Base-by-base conservation (phyloP, 371 early-diverging fungal species). In the Lichtheimia ornata region DNA sequence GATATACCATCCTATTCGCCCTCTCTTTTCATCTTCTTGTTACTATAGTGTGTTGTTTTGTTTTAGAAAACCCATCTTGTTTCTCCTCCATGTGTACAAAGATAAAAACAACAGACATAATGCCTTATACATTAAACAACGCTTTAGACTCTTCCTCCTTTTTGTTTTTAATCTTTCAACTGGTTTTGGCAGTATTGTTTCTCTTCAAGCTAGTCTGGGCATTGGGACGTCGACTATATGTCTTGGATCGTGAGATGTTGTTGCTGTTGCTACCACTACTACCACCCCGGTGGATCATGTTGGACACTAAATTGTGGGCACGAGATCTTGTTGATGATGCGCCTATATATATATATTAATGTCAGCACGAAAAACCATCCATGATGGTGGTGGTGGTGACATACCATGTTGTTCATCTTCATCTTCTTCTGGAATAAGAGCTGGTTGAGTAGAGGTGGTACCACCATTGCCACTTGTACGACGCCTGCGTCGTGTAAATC, bases 401-500 rank as follows among this genome's bases (percentile, higher is more conserved):
- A n/a, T 47, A 18, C 35, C 35, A 9, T 35, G 35, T 9, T 35
- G 35, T 35, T 35, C 47, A 7, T 47, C 5, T 28, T 56, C 45
- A 13, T 56, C n/a, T 18, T 56, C 24, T 43, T 56, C 57, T 11
- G 18, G 57, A 13, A 54, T 47, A 6, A 54, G 5, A 35, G 6
- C 35, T 0, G 35, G 35, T 35, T 35, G 35, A 9, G 35, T 35
- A 12, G 54, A 5, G 14, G 54, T 27, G n/a, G 6, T 30, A 35
- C 54, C 40, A 2, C 35, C 41, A 40, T 41, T 22, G 9, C 42
- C 42, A 45, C 57, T 56, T 2, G 15, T 44, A 42, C 57, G 57
- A 45, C 57, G 57, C 57, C 57, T 18, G 57, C 57, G 57, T 28
- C 57, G 57, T 9, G 57, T 56, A 45, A 56, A 56, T 5, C 45